Percentiles rank a stretch among this genome's conserved stretches.
These are phyloP conservation scores for Collybiopsis confluens DNA, from an alignment of 768 basidiomycete genomes.

Conservation along the genomic window DNA sequence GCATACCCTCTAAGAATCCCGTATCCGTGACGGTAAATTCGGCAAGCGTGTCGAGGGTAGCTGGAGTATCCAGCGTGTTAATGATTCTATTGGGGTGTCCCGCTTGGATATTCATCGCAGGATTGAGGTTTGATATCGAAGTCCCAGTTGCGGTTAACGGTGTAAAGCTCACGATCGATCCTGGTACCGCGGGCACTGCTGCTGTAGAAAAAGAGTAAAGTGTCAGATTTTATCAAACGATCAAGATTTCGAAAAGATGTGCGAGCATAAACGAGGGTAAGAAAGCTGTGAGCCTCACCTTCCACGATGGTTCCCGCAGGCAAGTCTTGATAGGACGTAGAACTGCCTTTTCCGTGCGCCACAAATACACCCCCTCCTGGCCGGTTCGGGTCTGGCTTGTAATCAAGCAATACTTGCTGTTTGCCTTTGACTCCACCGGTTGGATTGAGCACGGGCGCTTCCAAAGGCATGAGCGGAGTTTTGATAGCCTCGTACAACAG, in stretches of 20 bases:
- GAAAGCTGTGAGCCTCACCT: too few species aligned
- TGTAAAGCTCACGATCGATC: constrained; percentile 53
- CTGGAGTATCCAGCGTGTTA: constrained; percentile 66
- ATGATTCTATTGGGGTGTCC: constrained; percentile 60
- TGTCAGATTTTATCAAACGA: neutral
- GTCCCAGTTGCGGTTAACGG: constrained; percentile 35
- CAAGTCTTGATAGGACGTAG: constrained; percentile 46
- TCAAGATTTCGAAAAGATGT: neutral
- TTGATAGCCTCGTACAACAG: constrained; percentile 93
- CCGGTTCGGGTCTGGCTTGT: constrained; percentile 72
- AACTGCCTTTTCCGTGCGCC: constrained; percentile 46
- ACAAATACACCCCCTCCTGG: constrained; percentile 89
- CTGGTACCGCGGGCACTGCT: constrained; percentile 9
- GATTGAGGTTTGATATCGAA: constrained; percentile 64
- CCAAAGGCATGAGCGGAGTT: constrained; percentile 48
- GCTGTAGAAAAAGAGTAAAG: neutral
- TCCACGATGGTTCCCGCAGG: constrained; percentile 51
- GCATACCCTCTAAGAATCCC: constrained; percentile 73
- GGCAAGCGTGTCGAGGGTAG: constrained; percentile 50
- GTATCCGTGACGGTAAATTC: constrained; percentile 65
- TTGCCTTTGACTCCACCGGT: constrained; percentile 63
- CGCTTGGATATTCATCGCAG: constrained; percentile 55
- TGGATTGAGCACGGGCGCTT: constrained; percentile 72
- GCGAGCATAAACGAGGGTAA: too few species aligned
- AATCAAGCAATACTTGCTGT: constrained; percentile 55